These are phyloP conservation scores for Arachnomyces sp. DNA, from an alignment of 2,329 filamentous ascomycete species.

Conservation along the genomic window DNA sequence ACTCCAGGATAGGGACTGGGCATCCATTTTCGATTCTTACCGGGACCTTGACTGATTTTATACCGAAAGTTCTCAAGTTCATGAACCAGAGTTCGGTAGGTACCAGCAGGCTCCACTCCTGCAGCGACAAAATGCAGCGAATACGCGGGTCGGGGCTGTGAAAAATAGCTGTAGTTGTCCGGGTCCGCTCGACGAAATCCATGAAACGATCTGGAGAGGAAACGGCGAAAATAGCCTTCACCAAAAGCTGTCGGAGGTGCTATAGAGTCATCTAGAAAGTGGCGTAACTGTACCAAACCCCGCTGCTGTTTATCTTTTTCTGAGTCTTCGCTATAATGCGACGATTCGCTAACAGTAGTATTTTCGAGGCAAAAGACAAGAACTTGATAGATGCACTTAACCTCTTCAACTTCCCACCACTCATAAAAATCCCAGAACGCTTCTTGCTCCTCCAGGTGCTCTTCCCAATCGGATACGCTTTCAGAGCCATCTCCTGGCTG, in stretches of 20 bases:
- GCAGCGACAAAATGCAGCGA: too few relatives aligned
- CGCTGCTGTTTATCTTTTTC: background rate
- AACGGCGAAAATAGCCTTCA: background rate
- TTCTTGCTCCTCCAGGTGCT: background rate
- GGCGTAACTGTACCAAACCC: background rate
- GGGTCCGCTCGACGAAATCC: background rate
- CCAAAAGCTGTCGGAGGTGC: background rate
- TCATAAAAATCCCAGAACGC: constrained; percentile 1
- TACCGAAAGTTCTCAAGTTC: too few relatives aligned
- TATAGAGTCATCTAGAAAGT: background rate
- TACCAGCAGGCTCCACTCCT: too few relatives aligned
- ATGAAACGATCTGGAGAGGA: background rate
- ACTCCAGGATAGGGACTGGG: too few relatives aligned
- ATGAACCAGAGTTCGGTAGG: too few relatives aligned
- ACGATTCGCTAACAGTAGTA: background rate
- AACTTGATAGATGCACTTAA: constrained; percentile 5
- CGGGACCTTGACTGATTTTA: too few relatives aligned
- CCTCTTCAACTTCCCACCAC: constrained; percentile 5
- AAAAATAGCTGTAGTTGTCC: background rate
- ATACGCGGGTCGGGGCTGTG: background rate
- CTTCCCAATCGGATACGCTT: constrained; percentile 2
- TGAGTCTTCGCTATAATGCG: background rate
- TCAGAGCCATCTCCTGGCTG: background rate
- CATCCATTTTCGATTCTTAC: too few relatives aligned
- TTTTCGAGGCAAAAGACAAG: background rate